These are phyloP conservation scores for Hypholoma fasciculare DNA, from an alignment of 768 basidiomycete genomes.

Conservation along the genomic window DNA sequence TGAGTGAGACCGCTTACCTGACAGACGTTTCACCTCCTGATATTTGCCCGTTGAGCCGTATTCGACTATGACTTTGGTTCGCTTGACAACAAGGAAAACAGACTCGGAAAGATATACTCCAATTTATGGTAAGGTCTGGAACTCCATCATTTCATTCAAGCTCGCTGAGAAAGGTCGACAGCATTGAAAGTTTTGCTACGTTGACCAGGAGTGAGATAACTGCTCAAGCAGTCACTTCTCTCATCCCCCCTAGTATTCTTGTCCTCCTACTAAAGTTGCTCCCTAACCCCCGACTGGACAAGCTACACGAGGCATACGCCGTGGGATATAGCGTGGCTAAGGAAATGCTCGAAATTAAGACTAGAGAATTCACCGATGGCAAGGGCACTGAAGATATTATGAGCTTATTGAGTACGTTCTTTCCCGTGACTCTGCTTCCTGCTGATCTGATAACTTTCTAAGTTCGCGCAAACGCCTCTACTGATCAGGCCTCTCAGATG, in stretches of 20 bases:
- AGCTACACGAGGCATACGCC: conserved; percentile 30
- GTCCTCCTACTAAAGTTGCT: conserved; percentile 28
- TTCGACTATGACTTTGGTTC: conserved; percentile 63
- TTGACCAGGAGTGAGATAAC: conserved; percentile 31
- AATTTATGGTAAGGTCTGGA: conserved; percentile 32
- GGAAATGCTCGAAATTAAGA: conserved; percentile 35
- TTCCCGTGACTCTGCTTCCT: too few species aligned
- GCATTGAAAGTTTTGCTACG: conserved; percentile 30
- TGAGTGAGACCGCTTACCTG: conserved; percentile 11
- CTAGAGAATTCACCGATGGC: conserved; percentile 30
- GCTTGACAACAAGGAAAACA: conserved; percentile 38
- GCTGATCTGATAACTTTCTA: background rate
- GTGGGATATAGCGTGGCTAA: conserved; percentile 33
- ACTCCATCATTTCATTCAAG: too few species aligned
- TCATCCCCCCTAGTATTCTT: conserved; percentile 30
- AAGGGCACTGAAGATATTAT: conserved; percentile 39
- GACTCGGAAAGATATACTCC: conserved; percentile 34
- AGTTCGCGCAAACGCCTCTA: conserved; percentile 55
- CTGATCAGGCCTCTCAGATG: conserved; percentile 40
- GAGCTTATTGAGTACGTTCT: conserved; percentile 40
- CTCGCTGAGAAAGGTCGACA: conserved; percentile 1
- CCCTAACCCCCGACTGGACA: conserved; percentile 29
- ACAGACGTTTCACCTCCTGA: background rate
- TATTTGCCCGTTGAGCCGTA: conserved; percentile 32
- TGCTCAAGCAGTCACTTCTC: conserved; percentile 27